Conservation (phyloP, 345 rosid species). For the Adansonia digitata region DNA sequence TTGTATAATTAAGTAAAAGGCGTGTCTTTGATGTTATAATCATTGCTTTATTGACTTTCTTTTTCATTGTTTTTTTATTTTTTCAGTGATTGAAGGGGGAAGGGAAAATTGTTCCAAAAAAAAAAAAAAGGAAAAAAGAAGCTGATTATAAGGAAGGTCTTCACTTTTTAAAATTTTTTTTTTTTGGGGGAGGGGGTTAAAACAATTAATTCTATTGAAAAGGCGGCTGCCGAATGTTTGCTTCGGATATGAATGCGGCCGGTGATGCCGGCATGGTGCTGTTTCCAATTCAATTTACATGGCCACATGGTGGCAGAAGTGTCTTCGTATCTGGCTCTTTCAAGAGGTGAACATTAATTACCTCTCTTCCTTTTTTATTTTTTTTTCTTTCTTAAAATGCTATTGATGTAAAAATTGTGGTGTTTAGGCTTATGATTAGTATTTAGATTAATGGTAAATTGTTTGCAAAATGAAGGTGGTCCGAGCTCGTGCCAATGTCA, state of each 20-base stretch:
- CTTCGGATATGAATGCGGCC: slow-evolving; percentile 34
- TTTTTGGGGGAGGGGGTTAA: background rate
- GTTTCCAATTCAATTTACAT: slow-evolving; percentile 53
- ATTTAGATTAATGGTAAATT: background rate
- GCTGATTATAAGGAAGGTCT: slow-evolving; percentile 5
- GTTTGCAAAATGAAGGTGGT: slow-evolving; percentile 40
- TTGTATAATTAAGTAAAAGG: background rate
- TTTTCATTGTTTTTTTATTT: background rate
- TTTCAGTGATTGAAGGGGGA: background rate
- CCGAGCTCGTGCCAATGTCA: slow-evolving; percentile 51
- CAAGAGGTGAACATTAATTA: slow-evolving; percentile 35
- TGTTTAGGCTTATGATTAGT: slow-evolving; percentile 1
- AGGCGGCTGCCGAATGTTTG: slow-evolving; percentile 29
- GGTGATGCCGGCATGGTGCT: slow-evolving; percentile 24
- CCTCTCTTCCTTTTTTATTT: too few species aligned
- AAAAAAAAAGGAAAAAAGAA: background rate
- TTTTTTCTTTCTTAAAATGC: background rate
- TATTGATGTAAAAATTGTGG: background rate
- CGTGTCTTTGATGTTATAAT: background rate
- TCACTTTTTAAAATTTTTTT: background rate
- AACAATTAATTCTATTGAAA: background rate
- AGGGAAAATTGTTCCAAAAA: background rate
- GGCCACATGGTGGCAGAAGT: slow-evolving; percentile 62
- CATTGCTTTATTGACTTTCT: background rate
- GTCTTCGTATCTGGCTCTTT: slow-evolving; percentile 60